Percentiles rank a stretch among this genome's conserved stretches.
phyloP scores from a whole-genome alignment of 1,284 basidiomycete genomes.

The Pterulicium gracile region DNA sequence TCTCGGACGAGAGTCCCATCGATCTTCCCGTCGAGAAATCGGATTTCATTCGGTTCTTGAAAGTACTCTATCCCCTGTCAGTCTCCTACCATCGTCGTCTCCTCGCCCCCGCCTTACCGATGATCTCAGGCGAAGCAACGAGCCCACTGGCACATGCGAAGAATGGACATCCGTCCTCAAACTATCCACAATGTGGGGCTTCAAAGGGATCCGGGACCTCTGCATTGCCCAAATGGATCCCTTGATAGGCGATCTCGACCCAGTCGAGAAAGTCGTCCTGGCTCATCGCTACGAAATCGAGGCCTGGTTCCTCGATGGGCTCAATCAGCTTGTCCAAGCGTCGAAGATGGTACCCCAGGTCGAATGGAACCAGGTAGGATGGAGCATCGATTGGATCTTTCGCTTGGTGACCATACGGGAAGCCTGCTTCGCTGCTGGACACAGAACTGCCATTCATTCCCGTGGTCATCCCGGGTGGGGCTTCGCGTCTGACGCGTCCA shows the following conservation, averaged over 20 bases:
- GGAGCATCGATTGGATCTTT: too few species aligned
- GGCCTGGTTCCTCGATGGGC: neutral
- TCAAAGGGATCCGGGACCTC: neutral
- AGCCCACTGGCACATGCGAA: neutral
- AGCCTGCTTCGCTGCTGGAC: too few species aligned
- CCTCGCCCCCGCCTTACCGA: neutral
- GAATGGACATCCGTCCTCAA: neutral
- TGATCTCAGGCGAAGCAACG: neutral
- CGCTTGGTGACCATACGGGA: too few species aligned
- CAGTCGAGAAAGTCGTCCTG: neutral
- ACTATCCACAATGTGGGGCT: neutral
- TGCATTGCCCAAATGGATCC: neutral
- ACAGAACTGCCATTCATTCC: too few species aligned
- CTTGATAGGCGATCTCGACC: neutral
- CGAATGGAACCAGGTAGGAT: too few species aligned
- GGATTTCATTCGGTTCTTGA: neutral
- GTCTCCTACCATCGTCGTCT: neutral
- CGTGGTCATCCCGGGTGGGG: too few species aligned
- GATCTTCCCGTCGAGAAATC: neutral
- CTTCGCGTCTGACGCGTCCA: too few species aligned
- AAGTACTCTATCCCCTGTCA: neutral
- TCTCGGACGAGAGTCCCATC: neutral
- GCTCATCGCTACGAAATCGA: neutral
- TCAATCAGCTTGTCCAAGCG: neutral
- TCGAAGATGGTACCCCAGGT: neutral